phyloP scores from a whole-genome alignment of 768 basidiomycete genomes.

The Mycena maculata region DNA sequence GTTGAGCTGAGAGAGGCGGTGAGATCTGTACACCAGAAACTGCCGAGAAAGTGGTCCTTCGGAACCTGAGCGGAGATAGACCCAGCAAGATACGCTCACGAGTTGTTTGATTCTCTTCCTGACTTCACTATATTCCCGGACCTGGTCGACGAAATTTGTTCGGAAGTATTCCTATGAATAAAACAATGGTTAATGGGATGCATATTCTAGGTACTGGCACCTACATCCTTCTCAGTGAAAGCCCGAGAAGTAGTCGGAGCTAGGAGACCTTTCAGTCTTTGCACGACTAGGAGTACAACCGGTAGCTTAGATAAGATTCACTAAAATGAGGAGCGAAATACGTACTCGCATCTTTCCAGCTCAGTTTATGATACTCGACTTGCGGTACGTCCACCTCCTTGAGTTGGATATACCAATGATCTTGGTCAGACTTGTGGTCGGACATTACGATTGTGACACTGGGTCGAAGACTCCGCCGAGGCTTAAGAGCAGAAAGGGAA shows the following conservation, averaged over 20 bases:
- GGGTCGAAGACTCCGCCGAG: neutral
- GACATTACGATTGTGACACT: slow-evolving; percentile 10
- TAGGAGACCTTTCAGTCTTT: slow-evolving; percentile 11
- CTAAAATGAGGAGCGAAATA: neutral
- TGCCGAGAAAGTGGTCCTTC: neutral
- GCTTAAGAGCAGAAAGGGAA: neutral
- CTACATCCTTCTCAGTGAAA: slow-evolving; percentile 20
- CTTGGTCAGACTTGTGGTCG: slow-evolving; percentile 4
- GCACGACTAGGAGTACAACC: slow-evolving; percentile 11
- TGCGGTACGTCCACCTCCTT: slow-evolving; percentile 18
- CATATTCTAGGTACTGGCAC: neutral
- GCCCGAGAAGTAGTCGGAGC: slow-evolving; percentile 24
- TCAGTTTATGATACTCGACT: slow-evolving; percentile 7
- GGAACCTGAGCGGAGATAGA: neutral
- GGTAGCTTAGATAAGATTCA: neutral
- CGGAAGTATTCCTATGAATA: slow-evolving; percentile 28
- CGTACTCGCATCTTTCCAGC: slow-evolving; percentile 25
- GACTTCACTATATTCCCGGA: slow-evolving; percentile 22
- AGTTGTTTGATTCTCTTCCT: slow-evolving; percentile 31
- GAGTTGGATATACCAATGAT: slow-evolving; percentile 17
- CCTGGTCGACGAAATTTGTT: slow-evolving; percentile 8
- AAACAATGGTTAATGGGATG: neutral
- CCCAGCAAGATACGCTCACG: slow-evolving; percentile 8
- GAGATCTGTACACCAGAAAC: slow-evolving; percentile 26
- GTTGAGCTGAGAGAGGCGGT: slow-evolving; percentile 26